Conservation (phyloP, 2,329 filamentous ascomycete species). For the Sporothrix variecibatus region DNA sequence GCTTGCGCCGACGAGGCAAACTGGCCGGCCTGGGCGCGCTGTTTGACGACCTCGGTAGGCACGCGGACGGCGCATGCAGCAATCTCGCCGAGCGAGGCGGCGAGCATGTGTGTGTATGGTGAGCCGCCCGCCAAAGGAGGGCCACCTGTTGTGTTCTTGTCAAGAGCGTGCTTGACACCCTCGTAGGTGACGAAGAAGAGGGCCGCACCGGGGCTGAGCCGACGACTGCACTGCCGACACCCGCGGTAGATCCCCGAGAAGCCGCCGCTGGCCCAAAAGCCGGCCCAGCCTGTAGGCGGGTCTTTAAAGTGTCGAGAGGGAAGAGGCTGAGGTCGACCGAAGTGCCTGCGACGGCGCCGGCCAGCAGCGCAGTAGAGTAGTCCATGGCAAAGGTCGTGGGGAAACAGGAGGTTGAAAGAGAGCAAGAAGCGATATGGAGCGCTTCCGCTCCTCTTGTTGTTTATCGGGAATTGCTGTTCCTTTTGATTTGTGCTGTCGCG, state of each 20-base stretch:
- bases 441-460: not conserved
- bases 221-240: slow-evolving; percentile 84
- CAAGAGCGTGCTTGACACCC: slow-evolving; percentile 62
- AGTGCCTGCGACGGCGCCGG: slow-evolving; percentile 88
- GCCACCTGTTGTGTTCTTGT: slow-evolving; percentile 32
- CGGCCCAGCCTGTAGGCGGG: slow-evolving; percentile 78
- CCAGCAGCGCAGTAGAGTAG: slow-evolving; percentile 66
- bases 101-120: slow-evolving; percentile 70
- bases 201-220: slow-evolving; percentile 88
- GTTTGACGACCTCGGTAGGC: slow-evolving; percentile 95
- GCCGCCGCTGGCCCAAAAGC: slow-evolving; percentile 79
- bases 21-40: slow-evolving; percentile 86
- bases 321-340: slow-evolving; percentile 96
- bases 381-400: slow-evolving; percentile 36
- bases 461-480: not conserved
- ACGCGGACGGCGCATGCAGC: slow-evolving; percentile 91
- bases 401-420: not conserved
- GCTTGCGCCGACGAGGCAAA: slow-evolving; percentile 70
- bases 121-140: slow-evolving; percentile 29
- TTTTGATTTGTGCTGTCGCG: slow-evolving; percentile 3
- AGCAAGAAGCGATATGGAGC: not conserved
- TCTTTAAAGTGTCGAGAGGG: slow-evolving; percentile 98
- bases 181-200: slow-evolving; percentile 98
- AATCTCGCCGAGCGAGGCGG: slow-evolving; percentile 83
- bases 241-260: slow-evolving; percentile 92